A percentile compares a stretch with the other conserved stretches of the same genome.
Conservation (phyloP, 1,284 basidiomycete species). For the Vanrija sp. region DNA sequence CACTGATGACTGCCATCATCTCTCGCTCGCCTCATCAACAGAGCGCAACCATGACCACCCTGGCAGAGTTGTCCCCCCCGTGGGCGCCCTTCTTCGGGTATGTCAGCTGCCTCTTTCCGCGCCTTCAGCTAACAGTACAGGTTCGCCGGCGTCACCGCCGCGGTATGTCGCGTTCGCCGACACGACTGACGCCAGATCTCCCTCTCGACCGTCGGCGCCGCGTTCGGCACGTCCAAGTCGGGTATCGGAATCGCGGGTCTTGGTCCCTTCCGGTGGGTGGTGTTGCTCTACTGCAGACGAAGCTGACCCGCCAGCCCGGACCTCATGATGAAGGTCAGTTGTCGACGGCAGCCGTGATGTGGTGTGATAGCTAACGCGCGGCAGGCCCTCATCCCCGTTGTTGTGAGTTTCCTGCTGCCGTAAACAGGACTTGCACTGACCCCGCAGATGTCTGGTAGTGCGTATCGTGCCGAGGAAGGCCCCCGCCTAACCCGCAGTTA, state of each 20-base stretch:
- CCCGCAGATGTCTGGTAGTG: constrained; percentile 66
- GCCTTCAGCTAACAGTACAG: constrained; percentile 13
- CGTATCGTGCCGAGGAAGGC: constrained; percentile 51
- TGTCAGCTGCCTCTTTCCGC: background rate
- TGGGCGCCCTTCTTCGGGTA: constrained; percentile 51
- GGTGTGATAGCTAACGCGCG: background rate
- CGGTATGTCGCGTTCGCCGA: constrained; percentile 24
- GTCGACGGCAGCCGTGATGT: accelerated
- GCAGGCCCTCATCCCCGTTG: constrained; percentile 59
- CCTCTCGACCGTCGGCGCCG: constrained; percentile 73
- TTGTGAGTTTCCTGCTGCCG: constrained; percentile 36
- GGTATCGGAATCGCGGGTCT: constrained; percentile 97
- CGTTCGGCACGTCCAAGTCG: constrained; percentile 94
- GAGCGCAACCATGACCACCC: constrained; percentile 13
- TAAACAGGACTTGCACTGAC: background rate
- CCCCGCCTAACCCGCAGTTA: constrained; percentile 34
- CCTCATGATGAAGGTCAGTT: constrained; percentile 89
- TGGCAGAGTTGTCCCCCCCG: constrained; percentile 47
- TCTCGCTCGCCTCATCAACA: background rate
- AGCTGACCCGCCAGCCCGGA: constrained; percentile 62
- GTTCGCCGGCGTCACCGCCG: constrained; percentile 43
- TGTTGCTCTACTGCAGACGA: background rate
- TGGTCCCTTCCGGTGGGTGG: constrained; percentile 67
- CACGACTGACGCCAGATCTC: constrained; percentile 38
- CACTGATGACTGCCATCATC: too few relatives aligned